These are phyloP conservation scores for Selaginella tamariscina DNA, from an alignment of 75 land plant genomes.

Conservation along the genomic window DNA sequence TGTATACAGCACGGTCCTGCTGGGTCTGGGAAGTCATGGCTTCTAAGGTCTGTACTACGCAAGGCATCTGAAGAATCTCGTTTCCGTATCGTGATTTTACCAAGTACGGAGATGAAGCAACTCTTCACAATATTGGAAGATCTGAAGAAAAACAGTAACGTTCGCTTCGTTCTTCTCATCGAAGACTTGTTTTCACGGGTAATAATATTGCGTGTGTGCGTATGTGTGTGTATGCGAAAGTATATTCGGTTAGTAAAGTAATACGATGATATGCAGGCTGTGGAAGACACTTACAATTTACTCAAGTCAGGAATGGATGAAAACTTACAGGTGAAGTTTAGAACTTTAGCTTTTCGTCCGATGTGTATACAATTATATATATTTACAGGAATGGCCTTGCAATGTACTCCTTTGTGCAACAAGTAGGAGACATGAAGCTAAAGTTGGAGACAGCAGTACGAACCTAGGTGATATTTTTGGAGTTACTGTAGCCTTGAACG, in stretches of 20 bases:
- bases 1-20: constrained; percentile 20
- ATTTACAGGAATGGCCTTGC: constrained; percentile 22
- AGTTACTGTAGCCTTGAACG: background rate
- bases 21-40: constrained; percentile 25
- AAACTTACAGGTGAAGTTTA: constrained; percentile 4
- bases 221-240: background rate
- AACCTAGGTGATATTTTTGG: constrained; percentile 17
- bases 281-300: background rate
- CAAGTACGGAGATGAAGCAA: constrained; percentile 15
- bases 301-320: constrained; percentile 15
- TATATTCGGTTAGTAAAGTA: background rate
- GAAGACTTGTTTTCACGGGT: constrained; percentile 22
- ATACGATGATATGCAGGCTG: too few relatives aligned
- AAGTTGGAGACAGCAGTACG: background rate
- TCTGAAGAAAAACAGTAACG: constrained; percentile 18
- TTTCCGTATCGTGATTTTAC: constrained; percentile 16
- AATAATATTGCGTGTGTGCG: background rate
- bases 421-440: background rate
- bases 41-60: constrained; percentile 13
- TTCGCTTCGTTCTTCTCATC: constrained; percentile 20
- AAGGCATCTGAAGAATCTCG: background rate
- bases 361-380: background rate
- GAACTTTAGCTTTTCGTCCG: background rate
- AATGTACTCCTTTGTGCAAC: constrained; percentile 23
- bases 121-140: constrained; percentile 16